Base-by-base conservation (phyloP, 257 asterid genomes). In the Solanum sparsipilum region DNA sequence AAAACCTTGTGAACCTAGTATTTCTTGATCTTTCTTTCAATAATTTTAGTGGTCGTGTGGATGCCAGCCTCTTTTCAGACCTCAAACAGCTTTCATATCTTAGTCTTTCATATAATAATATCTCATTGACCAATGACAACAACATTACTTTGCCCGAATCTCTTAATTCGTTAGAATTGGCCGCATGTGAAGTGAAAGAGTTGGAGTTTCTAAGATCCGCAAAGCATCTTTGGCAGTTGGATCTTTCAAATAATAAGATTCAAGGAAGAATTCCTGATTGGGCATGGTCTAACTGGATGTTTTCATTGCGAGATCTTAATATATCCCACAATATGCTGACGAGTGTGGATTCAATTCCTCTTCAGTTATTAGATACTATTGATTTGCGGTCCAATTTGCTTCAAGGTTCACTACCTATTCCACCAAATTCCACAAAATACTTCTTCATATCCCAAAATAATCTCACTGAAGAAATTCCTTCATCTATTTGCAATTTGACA, bases 131-230 rank as follows among this genome's bases (percentile, higher is more conserved):
- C 48, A 41, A 41, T 41, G 48, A 41, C 5, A 46, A 46, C 20
- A 38, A 48, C 0, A 5, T 4, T 48, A 13, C 18, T 23, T 65
- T 0, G 72, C 8, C 72, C 0, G 16, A 65, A n/a, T 65, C 7
- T 65, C 72, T 65, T 65, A 0, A 0, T 3, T 0, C 0, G 0
- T 10, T 65, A n/a, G 0, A 4, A 9, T 23, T 63, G 70, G 70
- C 31, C 1, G 6, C 36, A 34, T 34, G 36, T 34, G 36, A 34
- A 34, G 0, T 34, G 36, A 34, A 34, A 34, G 36, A 34, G 5
- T 34, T 34, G 6, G 36, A 34, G 36, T 34, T 34, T 34, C 36
- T 34, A 34, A 34, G 36, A 34, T 34, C 36, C 36, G 36, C 36
- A 34, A 34, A 34, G 36, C 0, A 5, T 5, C 36, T 34, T 34